Conservation (phyloP, 257 asterid genomes). For the Orobanche coerulescens region DNA sequence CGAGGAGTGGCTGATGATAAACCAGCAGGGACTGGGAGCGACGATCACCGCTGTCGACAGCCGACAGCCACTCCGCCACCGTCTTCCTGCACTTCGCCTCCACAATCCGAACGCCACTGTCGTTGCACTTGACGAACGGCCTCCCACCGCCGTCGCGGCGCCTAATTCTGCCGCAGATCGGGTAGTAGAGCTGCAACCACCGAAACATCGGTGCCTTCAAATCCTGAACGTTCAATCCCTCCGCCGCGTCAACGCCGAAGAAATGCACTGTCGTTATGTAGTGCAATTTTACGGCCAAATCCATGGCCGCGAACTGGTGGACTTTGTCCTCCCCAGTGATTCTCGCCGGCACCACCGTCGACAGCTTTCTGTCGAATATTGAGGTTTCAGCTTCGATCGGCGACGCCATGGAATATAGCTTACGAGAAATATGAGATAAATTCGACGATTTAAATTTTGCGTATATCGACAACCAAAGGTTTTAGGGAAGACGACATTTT, state of each 20-base stretch:
- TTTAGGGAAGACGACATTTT: no score
- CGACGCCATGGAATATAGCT: conserved; percentile 10
- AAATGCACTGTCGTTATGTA: conserved; percentile 53
- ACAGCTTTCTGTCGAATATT: conserved; percentile 21
- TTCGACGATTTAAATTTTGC: no score
- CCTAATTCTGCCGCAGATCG: conserved; percentile 48
- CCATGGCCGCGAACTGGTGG: conserved; percentile 37
- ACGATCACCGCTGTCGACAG: conserved; percentile 20
- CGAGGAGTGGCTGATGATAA: conserved; percentile 35
- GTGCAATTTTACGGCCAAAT: conserved; percentile 56
- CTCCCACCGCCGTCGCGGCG: conserved; percentile 30
- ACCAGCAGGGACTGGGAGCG: conserved; percentile 32
- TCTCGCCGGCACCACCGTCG: conserved; percentile 67
- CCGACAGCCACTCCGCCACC: conserved; percentile 45
- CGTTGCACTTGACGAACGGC: conserved; percentile 70
- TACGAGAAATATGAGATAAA: background rate
- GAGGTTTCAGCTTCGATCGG: background rate
- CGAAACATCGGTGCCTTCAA: conserved; percentile 49
- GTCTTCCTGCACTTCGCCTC: conserved; percentile 57
- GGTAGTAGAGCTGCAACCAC: conserved; percentile 35
- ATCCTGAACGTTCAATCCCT: conserved; percentile 33
- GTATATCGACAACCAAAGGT: no score
- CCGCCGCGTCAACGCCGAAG: conserved; percentile 42
- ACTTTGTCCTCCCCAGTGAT: conserved; percentile 43
- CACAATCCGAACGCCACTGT: conserved; percentile 65